Evolutionary conservation across 1,139 yeast species (phyloP).

Genomic region (Yamadazyma diospyri): DNA sequence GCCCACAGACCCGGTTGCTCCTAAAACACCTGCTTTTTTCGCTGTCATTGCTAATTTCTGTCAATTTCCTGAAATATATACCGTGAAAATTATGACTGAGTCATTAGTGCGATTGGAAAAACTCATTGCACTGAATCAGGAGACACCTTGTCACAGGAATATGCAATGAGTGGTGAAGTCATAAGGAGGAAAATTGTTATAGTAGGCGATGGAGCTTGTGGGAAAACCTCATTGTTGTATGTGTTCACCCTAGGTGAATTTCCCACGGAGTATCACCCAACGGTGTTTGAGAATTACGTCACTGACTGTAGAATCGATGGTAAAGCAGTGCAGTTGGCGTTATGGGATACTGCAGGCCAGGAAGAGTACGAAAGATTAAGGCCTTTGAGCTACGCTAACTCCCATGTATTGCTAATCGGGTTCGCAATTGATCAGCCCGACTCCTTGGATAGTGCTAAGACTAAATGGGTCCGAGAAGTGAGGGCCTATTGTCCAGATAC

Average conservation of each 20-base stretch:
- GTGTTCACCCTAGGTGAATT: slow-evolving; percentile 89
- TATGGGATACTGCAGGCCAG: slow-evolving; percentile 98
- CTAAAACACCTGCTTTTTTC: slow-evolving; percentile 81
- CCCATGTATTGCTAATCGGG: slow-evolving; percentile 68
- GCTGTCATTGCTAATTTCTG: slow-evolving; percentile 4
- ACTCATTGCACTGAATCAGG: neutral
- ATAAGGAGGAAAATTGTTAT: slow-evolving; percentile 79
- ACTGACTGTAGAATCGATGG: slow-evolving; percentile 93
- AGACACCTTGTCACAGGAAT: no score
- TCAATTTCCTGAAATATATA: no score
- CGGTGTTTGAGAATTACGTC: slow-evolving; percentile 92
- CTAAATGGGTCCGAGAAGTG: slow-evolving; percentile 74
- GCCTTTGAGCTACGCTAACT: slow-evolving; percentile 79
- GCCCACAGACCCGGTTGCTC: slow-evolving; percentile 98
- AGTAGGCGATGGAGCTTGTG: slow-evolving; percentile 96
- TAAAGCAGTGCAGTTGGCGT: slow-evolving; percentile 79
- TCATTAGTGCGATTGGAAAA: no score
- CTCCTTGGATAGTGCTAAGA: slow-evolving; percentile 62
- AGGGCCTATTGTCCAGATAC: slow-evolving; percentile 62
- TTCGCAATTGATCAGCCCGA: slow-evolving; percentile 70
- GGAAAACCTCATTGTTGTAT: slow-evolving; percentile 85
- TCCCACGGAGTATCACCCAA: slow-evolving; percentile 84
- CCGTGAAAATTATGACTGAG: no score
- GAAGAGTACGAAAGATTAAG: slow-evolving; percentile 82
- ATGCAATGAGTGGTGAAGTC: slow-evolving; percentile 8